Base-by-base conservation (phyloP, 306 rosid genomes). In the Canavalia gladiata region DNA sequence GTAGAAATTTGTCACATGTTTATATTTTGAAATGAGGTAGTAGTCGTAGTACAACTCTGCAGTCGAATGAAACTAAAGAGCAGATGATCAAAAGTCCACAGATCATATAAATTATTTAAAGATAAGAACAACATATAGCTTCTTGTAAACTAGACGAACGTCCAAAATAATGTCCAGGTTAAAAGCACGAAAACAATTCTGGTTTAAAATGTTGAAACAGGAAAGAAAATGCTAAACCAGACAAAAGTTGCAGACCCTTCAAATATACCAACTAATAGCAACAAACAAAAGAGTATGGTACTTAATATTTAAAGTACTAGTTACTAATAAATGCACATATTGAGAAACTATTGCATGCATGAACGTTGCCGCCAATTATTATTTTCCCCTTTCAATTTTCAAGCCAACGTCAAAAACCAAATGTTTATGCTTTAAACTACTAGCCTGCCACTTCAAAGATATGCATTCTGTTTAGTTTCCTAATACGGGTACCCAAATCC, bases 341-440 rank as follows among this genome's bases (percentile, higher is more conserved):
- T 45, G 57, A 74, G 88, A 63, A 88, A 58, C 63, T 69, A 70
- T 0, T 87, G 76, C 85, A 59, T 46, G 80, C 72, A 85, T 75
- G 57, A 72, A 46, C 37, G 76, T 83, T 83, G 81, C 86, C 59
- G 75, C 85, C 86, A 88, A 74, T 49, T 45, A 57, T 49, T 39
- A 30, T 28, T 45, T 33, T 60, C 51, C 68, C 82, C 82, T 74
- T 52, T 42, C 49, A 84, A 77, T 75, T 80, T 79, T 35, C 74
- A 63, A 68, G 72, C 25, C 2, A 7, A 69, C 84, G 59, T 54
- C 60, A 12, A 5, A 31, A 30, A 45, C 68, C 8, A 45, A 7
- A 64, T 76, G 29, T 78, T 62, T 37, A 39, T 31, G 79, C 64
- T 62, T 50, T 75, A 67, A 65, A 66, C 50, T 42, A 81, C 74